A percentile compares a stretch with the other conserved stretches of the same genome.
Evolutionary conservation across 1,284 basidiomycete species (phyloP).

Genomic region (Ceratobasidium sp.): DNA sequence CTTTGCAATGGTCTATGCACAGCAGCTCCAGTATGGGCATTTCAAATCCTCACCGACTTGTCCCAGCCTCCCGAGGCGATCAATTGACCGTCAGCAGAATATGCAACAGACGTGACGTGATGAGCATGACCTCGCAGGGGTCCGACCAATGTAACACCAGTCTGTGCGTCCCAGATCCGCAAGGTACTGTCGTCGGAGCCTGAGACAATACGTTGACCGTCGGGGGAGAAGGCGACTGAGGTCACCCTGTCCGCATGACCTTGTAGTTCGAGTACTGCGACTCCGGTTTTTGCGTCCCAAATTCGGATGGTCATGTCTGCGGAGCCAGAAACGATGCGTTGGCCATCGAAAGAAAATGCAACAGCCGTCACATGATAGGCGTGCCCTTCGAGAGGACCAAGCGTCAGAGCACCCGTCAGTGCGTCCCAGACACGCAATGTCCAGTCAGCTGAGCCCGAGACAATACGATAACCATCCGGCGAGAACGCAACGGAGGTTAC

Average conservation of each 20-base stretch:
- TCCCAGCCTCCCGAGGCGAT: conserved; percentile 16
- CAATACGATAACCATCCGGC: background rate
- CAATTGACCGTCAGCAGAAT: conserved; percentile 30
- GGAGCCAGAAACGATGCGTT: background rate
- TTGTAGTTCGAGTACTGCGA: background rate
- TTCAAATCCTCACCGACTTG: conserved; percentile 37
- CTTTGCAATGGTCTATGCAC: conserved; percentile 15
- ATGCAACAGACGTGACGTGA: conserved; percentile 6
- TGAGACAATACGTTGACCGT: conserved; percentile 18
- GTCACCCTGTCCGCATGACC: conserved; percentile 14
- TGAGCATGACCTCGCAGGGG: conserved; percentile 10
- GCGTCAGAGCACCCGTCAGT: background rate
- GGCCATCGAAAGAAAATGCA: background rate
- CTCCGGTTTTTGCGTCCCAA: background rate
- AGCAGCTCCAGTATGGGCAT: conserved; percentile 3
- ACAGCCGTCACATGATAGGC: background rate
- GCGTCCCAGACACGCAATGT: background rate
- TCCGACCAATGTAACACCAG: background rate
- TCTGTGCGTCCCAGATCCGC: conserved; percentile 26
- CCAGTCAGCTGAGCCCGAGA: background rate
- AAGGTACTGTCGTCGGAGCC: conserved; percentile 18
- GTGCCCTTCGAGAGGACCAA: background rate
- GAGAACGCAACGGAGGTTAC: background rate
- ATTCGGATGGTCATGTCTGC: background rate
- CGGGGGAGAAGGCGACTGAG: conserved; percentile 43